Conservation (phyloP, 345 rosid species). For the Camelina laxa region DNA sequence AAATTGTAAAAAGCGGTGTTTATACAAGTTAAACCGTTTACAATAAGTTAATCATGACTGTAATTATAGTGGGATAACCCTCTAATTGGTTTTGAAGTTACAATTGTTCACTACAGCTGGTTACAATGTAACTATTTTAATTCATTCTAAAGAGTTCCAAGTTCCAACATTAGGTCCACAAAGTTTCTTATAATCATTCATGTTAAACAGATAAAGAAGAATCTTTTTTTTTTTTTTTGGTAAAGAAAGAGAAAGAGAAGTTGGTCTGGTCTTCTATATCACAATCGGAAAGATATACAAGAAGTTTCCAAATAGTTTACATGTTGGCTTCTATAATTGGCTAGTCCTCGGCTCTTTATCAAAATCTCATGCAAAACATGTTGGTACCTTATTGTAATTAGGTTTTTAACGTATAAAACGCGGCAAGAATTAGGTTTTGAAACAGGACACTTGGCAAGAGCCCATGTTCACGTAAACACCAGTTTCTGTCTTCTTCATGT, state of each 20-base stretch:
- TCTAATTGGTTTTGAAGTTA: not conserved
- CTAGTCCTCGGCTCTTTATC: slow-evolving; percentile 1
- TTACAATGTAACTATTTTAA: not conserved
- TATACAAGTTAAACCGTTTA: not conserved
- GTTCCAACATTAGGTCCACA: slow-evolving; percentile 1
- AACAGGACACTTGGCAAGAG: slow-evolving; percentile 30
- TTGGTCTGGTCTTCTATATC: slow-evolving; percentile 24
- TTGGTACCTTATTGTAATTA: not conserved
- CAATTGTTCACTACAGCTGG: not conserved
- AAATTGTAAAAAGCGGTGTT: not conserved
- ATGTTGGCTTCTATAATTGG: slow-evolving; percentile 17
- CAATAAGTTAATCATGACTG: not conserved
- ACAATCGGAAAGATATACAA: slow-evolving; percentile 3
- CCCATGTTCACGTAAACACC: slow-evolving; percentile 25
- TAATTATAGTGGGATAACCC: not conserved
- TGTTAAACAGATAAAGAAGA: not conserved
- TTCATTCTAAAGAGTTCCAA: not conserved
- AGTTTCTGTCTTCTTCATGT: slow-evolving; percentile 15
- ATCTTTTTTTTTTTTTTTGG: not conserved
- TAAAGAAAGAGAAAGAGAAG: slow-evolving; percentile 30
- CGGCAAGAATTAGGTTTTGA: slow-evolving; percentile 36
- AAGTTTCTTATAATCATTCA: slow-evolving; percentile 13
- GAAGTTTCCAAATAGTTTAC: slow-evolving; percentile 29
- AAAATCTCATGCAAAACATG: slow-evolving; percentile 23
- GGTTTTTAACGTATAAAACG: slow-evolving; percentile 27